phyloP scores from a whole-genome alignment of 179 eudicot species.

The Heliamphora pulchella region DNA sequence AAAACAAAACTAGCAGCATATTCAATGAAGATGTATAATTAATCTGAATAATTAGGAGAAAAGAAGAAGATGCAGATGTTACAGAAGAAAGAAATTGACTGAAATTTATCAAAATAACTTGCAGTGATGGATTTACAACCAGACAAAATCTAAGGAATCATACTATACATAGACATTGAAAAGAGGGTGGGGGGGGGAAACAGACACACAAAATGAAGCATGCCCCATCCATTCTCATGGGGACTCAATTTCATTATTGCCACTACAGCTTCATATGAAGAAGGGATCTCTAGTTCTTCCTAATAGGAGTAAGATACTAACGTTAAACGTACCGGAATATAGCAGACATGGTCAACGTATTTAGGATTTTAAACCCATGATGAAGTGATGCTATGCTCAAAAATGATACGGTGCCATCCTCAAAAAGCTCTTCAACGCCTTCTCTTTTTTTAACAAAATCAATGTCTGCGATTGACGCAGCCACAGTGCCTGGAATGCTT shows the following conservation, averaged over 20 bases:
- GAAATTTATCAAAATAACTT: background rate
- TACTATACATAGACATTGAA: background rate
- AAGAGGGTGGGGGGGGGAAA: too few species aligned
- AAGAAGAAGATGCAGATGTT: background rate
- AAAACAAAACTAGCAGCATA: background rate
- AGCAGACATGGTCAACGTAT: conserved; percentile 45
- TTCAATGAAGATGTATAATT: background rate
- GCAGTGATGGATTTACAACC: background rate
- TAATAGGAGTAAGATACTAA: background rate
- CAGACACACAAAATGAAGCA: background rate
- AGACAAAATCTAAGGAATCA: background rate
- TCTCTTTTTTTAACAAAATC: conserved; percentile 81
- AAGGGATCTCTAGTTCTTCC: background rate
- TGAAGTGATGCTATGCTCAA: conserved; percentile 75
- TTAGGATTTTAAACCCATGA: conserved; percentile 70
- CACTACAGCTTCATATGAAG: background rate
- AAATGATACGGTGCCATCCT: conserved; percentile 84
- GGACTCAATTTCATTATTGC: background rate
- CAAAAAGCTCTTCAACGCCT: conserved; percentile 70
- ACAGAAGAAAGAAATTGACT: background rate
- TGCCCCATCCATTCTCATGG: background rate
- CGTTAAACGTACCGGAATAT: conserved; percentile 48
- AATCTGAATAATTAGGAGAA: background rate
- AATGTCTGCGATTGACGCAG: conserved; percentile 87
- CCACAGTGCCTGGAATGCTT: conserved; percentile 70